Percentiles rank a stretch among this genome's conserved stretches.
Evolutionary conservation across 2,329 filamentous ascomycete species (phyloP).

Genomic region (Fusarium aywerte): DNA sequence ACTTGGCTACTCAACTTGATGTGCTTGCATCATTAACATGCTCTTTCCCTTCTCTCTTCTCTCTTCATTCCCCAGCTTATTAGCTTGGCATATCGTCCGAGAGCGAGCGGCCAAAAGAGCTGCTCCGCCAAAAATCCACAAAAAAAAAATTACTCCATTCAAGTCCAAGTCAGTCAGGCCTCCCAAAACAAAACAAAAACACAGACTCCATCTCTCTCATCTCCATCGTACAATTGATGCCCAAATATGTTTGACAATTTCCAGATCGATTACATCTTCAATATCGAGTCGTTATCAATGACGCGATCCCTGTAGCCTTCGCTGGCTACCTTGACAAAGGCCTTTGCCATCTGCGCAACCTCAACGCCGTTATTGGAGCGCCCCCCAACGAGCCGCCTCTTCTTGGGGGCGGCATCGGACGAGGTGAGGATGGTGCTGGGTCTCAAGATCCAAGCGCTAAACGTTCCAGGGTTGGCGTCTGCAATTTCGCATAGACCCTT

Average conservation of each 20-base stretch:
- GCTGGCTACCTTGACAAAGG: constrained; percentile 51
- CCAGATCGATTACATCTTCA: constrained; percentile 44
- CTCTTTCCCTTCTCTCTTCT: neutral
- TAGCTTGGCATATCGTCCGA: constrained; percentile 5
- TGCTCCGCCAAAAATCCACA: constrained; percentile 34
- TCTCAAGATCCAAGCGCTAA: constrained; percentile 53
- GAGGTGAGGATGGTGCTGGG: constrained; percentile 49
- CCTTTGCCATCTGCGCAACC: constrained; percentile 51
- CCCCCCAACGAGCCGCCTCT: constrained; percentile 46
- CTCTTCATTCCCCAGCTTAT: neutral
- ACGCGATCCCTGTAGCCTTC: constrained; percentile 52
- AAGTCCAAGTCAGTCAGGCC: constrained; percentile 1
- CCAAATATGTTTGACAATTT: neutral
- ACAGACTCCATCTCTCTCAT: constrained; percentile 4
- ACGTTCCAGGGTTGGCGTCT: constrained; percentile 47
- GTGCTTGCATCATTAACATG: constrained; percentile 13
- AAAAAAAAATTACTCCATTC: constrained; percentile 23
- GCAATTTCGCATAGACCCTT: constrained; percentile 54
- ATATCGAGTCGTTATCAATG: constrained; percentile 49
- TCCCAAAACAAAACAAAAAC: no score
- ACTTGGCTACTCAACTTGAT: constrained; percentile 5
- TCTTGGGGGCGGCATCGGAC: constrained; percentile 41
- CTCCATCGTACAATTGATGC: neutral
- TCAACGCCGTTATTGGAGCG: constrained; percentile 50
- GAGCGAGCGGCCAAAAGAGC: neutral